Base-by-base conservation (phyloP, 78 protist genomes). In the Dictyostelium brefeldianum region DNA sequence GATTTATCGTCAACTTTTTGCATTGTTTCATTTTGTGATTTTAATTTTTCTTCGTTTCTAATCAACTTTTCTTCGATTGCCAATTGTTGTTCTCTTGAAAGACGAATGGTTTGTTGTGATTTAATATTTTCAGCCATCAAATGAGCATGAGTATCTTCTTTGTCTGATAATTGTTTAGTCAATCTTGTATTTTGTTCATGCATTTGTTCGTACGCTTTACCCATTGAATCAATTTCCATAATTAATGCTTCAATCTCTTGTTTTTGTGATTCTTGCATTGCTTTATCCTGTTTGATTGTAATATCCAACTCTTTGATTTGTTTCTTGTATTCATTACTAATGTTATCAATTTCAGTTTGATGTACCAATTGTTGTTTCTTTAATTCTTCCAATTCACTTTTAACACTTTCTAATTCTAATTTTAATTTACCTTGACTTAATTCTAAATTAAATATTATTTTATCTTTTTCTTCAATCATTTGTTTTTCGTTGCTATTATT, bases 81-180 rank as follows among this genome's bases (percentile, higher is more conserved):
- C 15, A 54, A 18, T 71, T 64, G 78, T 31, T 56, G 46, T 51
- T 91, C 95, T 71, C 43, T 91, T 6, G 83, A 53, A 12, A 73
- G 12, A 36, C 95, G 56, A 25, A 83, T 78, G 67, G 89, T 57
- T 70, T 77, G 91, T 69, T 91, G 84, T 50, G 95, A 47, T 15
- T 75, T 81, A 10, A 91, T 91, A 81, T 91, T 79, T 54, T 91
- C 95, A 57, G 95, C 95, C 89, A 81, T 91, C 43, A 91, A 36
- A 48, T 69, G 89, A 12, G 95, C 90, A 41, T 83, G 87, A 1
- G 95, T 79, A 67, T 91, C 95, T 27, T 91, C 95, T 79, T 80
- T 91, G 17, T 91, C 95, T 4, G 84, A 83, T 18, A 91, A n/a
- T 57, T 81, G 95, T 27, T 74, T 79, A 0, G 56, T 9, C 1